Conservation (phyloP, 2,329 filamentous ascomycete genomes). For the Rhynchosporium secalis region DNA sequence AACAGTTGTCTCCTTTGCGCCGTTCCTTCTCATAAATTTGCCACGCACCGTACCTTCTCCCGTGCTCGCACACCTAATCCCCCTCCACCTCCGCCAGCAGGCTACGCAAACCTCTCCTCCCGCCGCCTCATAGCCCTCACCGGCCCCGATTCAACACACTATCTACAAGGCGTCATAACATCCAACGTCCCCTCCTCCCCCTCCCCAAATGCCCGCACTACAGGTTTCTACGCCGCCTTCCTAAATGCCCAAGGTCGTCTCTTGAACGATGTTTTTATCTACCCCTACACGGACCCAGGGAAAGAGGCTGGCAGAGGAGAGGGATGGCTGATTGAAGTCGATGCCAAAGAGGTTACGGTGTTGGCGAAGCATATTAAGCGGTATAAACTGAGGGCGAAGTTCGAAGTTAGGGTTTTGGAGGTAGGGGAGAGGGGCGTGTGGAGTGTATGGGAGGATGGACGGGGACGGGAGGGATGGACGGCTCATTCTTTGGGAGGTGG, state of each 20-base stretch:
- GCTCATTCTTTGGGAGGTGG: conserved; percentile 19
- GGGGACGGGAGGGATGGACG: conserved; percentile 21
- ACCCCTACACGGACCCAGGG: conserved; percentile 49
- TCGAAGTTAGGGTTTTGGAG: conserved; percentile 66
- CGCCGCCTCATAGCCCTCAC: conserved; percentile 77
- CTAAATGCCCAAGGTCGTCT: conserved; percentile 83
- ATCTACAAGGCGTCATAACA: conserved; percentile 86
- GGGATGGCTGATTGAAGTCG: conserved; percentile 78
- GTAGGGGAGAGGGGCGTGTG: conserved; percentile 67
- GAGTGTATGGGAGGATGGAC: conserved; percentile 61
- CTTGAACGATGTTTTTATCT: conserved; percentile 87
- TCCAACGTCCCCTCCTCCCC: conserved; percentile 54
- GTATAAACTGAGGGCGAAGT: conserved; percentile 82
- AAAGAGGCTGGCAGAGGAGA: conserved; percentile 18
- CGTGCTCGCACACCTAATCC: conserved; percentile 23
- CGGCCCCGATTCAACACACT: conserved; percentile 77
- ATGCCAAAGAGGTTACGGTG: conserved; percentile 61
- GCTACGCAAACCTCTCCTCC: conserved; percentile 61
- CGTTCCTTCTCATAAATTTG: background rate
- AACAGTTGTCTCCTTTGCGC: conserved; percentile 27
- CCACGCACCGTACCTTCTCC: conserved; percentile 13
- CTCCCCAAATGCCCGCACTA: conserved; percentile 2
- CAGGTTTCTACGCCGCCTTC: conserved; percentile 78
- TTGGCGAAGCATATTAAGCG: conserved; percentile 75
- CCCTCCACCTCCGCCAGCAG: conserved; percentile 48